Base-by-base conservation (phyloP, 148 eudicot genomes). In the Dysphania ambrosioides region DNA sequence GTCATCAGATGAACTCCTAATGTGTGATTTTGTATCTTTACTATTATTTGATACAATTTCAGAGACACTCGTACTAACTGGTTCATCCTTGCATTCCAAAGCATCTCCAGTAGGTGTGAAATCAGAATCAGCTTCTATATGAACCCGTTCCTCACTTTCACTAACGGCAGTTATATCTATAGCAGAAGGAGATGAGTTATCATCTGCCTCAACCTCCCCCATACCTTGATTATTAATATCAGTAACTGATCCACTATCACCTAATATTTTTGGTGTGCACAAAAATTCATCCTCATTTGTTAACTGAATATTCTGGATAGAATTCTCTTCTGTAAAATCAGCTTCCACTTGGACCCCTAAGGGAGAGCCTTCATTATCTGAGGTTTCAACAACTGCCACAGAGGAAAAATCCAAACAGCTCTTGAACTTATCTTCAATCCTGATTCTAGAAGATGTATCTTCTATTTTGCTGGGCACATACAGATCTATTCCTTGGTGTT, bases 371-470 rank as follows among this genome's bases (percentile, higher is more conserved):
- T 49, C 78, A 58, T 53, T 81, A 60, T 78, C 78, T 27, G 60
- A 36, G 47, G 72, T 58, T 9, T 76, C 78, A 66, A 73, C 78
- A 77, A 60, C 72, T 16, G 41, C 81, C 15, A 76, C 78, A 9
- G 51, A 51, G 27, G 78, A 74, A 74, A 88, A 80, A 49, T 85
- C 84, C 76, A 89, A 81, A 80, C 97, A 91, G 83, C 98, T 91
- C 67, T 76, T 81, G 69, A 86, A 93, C 62, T 79, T 77, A 72
- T 90, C 93, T 24, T 73, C 83, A 57, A 71, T 83, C 42, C 77
- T 72, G 38, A 76, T 42, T 57, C 76, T 38, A 69, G 69, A 47
- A 70, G 83, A 76, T 69, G 79, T 71, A 70, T 73, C 83, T 72
- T 84, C 86, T 49, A 34, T 32, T 81, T 82, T 79, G 65, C 70